Conservation (phyloP, 2,329 filamentous ascomycete species). For the Aspergillus versicolor region DNA sequence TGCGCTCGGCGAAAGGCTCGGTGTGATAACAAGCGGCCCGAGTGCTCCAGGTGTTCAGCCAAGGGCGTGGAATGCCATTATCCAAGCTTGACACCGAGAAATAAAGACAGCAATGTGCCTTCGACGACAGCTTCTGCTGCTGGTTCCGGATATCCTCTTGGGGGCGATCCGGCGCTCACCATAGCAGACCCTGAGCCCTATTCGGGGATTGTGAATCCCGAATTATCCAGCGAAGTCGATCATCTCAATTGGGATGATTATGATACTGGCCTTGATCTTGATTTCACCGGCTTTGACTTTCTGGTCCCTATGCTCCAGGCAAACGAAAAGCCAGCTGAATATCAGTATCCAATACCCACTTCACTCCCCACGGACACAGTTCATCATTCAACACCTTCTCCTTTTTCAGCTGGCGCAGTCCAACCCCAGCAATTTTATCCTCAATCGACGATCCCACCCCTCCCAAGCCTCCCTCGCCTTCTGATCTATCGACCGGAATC, state of each 20-base stretch:
- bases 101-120: neutral
- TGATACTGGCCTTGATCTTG: neutral
- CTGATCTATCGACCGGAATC: slow-evolving; percentile 4
- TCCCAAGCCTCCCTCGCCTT: neutral
- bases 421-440: neutral
- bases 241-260: neutral
- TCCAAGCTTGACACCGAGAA: slow-evolving; percentile 7
- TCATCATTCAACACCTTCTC: neutral
- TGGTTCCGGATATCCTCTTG: neutral
- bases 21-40: slow-evolving; percentile 38
- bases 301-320: neutral
- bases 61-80: slow-evolving; percentile 41
- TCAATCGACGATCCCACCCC: neutral
- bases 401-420: neutral
- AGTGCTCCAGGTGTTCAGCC: slow-evolving; percentile 40
- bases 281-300: neutral
- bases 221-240: neutral
- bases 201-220: neutral
- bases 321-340: neutral
- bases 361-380: neutral
- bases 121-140: neutral
- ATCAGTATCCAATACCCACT: neutral
- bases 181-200: neutral
- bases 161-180: neutral
- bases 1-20: slow-evolving; percentile 40